phyloP scores from a whole-genome alignment of 139 green algal genomes.

The Penium margaritaceum region DNA sequence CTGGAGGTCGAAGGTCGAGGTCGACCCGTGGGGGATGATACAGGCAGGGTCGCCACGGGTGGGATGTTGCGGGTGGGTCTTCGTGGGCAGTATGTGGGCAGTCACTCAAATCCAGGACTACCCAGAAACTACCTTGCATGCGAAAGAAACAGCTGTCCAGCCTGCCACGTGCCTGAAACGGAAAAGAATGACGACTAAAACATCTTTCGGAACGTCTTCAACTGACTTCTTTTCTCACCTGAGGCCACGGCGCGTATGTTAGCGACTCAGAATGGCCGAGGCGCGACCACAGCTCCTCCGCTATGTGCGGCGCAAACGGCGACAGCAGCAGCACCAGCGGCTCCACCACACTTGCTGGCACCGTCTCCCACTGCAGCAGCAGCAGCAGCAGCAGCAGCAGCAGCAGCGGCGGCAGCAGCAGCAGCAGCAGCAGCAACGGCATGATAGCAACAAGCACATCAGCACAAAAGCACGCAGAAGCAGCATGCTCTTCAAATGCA shows the following conservation, averaged over 20 bases:
- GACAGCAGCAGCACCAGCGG: slow-evolving; percentile 83
- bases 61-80: background rate
- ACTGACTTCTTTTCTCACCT: slow-evolving; percentile 6
- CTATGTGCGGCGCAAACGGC: slow-evolving; percentile 90
- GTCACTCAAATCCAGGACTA: too few relatives aligned
- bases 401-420: slow-evolving; percentile 78
- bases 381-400: slow-evolving; percentile 83
- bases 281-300: slow-evolving; percentile 78
- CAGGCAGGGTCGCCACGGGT: too few relatives aligned
- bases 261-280: slow-evolving; percentile 62
- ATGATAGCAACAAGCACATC: too few relatives aligned
- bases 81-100: too few relatives aligned
- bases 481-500: too few relatives aligned
- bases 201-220: too few relatives aligned
- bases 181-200: too few relatives aligned
- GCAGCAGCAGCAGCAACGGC: slow-evolving; percentile 81
- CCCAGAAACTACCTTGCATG: background rate
- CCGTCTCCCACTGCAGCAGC: slow-evolving; percentile 58
- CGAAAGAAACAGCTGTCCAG: background rate
- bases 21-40: too few relatives aligned
- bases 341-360: slow-evolving; percentile 59
- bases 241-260: slow-evolving; percentile 76
- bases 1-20: too few relatives aligned
- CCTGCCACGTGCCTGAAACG: too few relatives aligned
- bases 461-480: too few relatives aligned